Percentiles rank a stretch among this genome's conserved stretches.
Conservation (phyloP, 2,329 filamentous ascomycete species). For the Sporothrix sp. region DNA sequence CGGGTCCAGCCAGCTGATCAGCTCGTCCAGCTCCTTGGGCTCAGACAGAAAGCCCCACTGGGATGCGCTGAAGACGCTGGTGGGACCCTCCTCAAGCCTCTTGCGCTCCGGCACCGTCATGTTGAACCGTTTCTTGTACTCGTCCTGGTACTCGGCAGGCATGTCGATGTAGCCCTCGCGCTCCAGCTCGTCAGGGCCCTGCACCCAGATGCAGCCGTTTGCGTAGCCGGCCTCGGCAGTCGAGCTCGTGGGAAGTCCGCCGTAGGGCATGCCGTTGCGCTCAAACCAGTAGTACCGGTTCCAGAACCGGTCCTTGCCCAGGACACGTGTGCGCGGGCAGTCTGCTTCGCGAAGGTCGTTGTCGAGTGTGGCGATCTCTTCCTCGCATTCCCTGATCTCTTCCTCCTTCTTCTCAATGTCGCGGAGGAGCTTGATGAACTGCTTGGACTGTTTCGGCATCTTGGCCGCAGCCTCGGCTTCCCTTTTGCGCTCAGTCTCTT, state of each 20-base stretch:
- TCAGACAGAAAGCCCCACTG: slow-evolving; percentile 93
- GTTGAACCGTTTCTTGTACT: slow-evolving; percentile 67
- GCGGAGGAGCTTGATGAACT: slow-evolving; percentile 77
- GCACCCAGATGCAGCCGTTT: slow-evolving; percentile 92
- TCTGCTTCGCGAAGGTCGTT: slow-evolving; percentile 91
- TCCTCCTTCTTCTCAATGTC: slow-evolving; percentile 84
- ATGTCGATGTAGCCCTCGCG: slow-evolving; percentile 78
- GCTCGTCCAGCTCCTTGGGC: slow-evolving; percentile 62
- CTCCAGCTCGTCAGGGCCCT: slow-evolving; percentile 86
- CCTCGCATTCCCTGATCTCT: slow-evolving; percentile 69
- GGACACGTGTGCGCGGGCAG: slow-evolving; percentile 76
- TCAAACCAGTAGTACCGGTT: slow-evolving; percentile 99
- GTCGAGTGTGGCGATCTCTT: slow-evolving; percentile 74
- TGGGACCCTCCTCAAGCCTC: slow-evolving; percentile 71
- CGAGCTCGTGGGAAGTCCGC: slow-evolving; percentile 75
- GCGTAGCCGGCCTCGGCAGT: slow-evolving; percentile 82
- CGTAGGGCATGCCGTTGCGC: slow-evolving; percentile 94
- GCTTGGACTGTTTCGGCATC: slow-evolving; percentile 69
- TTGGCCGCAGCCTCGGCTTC: slow-evolving; percentile 56
- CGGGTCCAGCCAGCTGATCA: slow-evolving; percentile 82
- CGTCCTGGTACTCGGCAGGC: slow-evolving; percentile 56
- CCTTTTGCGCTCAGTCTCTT: slow-evolving; percentile 57
- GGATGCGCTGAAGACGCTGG: slow-evolving; percentile 62
- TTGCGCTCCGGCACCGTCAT: slow-evolving; percentile 83
- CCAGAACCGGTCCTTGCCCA: slow-evolving; percentile 95